Evolutionary conservation across 2,329 filamentous ascomycete species (phyloP).

Genomic region (Podosphaera xanthii): DNA sequence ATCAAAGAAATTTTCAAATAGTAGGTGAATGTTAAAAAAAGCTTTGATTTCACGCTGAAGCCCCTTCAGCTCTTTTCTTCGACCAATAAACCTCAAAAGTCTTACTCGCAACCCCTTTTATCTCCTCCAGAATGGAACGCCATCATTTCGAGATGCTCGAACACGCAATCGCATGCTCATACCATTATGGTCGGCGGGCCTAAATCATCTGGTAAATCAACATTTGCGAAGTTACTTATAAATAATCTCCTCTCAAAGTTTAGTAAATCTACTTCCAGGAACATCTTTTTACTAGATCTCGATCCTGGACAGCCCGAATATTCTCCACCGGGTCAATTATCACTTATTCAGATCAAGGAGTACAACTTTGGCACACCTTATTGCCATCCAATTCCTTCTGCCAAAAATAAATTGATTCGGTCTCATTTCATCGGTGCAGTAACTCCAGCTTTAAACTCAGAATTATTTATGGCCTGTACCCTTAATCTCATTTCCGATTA

Average conservation of each 20-base stretch:
- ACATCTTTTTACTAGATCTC: slow-evolving; percentile 40
- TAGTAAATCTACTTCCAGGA: slow-evolving; percentile 8
- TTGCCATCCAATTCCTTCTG: slow-evolving; percentile 27
- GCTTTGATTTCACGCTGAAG: slow-evolving; percentile 10
- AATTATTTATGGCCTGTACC: slow-evolving; percentile 41
- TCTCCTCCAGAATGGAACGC: slow-evolving; percentile 38
- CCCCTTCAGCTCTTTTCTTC: slow-evolving; percentile 27
- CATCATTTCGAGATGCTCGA: slow-evolving; percentile 14
- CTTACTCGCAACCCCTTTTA: slow-evolving; percentile 28
- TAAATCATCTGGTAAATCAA: slow-evolving; percentile 56
- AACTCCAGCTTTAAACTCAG: slow-evolving; percentile 41
- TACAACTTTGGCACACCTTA: slow-evolving; percentile 47
- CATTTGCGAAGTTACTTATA: slow-evolving; percentile 40
- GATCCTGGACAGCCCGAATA: slow-evolving; percentile 63
- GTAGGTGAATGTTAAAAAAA: slow-evolving; percentile 15
- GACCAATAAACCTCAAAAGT: slow-evolving; percentile 26
- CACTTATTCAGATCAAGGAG: slow-evolving; percentile 34
- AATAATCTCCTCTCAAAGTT: slow-evolving; percentile 32
- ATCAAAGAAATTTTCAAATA: slow-evolving; percentile 24
- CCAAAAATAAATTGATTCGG: slow-evolving; percentile 23
- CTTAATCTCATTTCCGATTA: slow-evolving; percentile 39
- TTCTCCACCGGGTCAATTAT: slow-evolving; percentile 43
- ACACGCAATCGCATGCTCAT: slow-evolving; percentile 14
- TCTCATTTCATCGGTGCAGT: slow-evolving; percentile 44
- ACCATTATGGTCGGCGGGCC: slow-evolving; percentile 41